Evolutionary conservation across 371 early-diverging fungal species (phyloP).

Genomic region (Apophysomyces sp.): DNA sequence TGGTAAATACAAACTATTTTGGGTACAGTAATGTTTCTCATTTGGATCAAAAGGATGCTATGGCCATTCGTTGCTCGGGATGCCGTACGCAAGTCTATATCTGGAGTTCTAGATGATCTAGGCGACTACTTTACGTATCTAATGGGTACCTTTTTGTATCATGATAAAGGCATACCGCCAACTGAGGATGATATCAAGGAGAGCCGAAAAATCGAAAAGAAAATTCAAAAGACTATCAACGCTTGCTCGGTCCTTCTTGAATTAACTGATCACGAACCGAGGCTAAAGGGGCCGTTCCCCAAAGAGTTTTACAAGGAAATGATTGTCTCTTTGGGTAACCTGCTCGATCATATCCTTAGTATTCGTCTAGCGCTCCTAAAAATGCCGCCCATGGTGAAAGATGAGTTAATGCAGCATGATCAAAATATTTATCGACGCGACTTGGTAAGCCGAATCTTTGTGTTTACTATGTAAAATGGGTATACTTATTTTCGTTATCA

Average conservation of each 20-base stretch:
- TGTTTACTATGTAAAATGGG: too few relatives aligned
- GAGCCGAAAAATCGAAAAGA: conserved; percentile 38
- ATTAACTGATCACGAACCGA: conserved; percentile 57
- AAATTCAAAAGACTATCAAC: conserved; percentile 36
- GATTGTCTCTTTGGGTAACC: conserved; percentile 51
- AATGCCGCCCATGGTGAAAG: conserved; percentile 46
- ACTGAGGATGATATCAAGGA: conserved; percentile 29
- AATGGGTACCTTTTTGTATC: conserved; percentile 42
- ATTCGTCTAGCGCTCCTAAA: conserved; percentile 50
- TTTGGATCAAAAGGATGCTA: too few relatives aligned
- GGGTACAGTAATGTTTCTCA: too few relatives aligned
- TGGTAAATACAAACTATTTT: conserved; percentile 43
- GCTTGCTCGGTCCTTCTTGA: conserved; percentile 48
- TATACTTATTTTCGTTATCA: conserved; percentile 9
- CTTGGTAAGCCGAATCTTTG: too few relatives aligned
- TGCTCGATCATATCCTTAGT: conserved; percentile 55
- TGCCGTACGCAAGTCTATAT: conserved; percentile 52
- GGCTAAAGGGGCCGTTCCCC: conserved; percentile 61
- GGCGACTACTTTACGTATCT: conserved; percentile 46
- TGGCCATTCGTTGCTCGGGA: conserved; percentile 68
- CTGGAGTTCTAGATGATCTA: conserved; percentile 33
- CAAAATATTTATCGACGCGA: conserved; percentile 51
- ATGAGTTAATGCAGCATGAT: conserved; percentile 28
- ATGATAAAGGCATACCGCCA: conserved; percentile 18
- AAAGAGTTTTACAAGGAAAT: conserved; percentile 56